Base-by-base conservation (phyloP, 2,329 filamentous ascomycete species). In the Fusarium pseudocircinatum region DNA sequence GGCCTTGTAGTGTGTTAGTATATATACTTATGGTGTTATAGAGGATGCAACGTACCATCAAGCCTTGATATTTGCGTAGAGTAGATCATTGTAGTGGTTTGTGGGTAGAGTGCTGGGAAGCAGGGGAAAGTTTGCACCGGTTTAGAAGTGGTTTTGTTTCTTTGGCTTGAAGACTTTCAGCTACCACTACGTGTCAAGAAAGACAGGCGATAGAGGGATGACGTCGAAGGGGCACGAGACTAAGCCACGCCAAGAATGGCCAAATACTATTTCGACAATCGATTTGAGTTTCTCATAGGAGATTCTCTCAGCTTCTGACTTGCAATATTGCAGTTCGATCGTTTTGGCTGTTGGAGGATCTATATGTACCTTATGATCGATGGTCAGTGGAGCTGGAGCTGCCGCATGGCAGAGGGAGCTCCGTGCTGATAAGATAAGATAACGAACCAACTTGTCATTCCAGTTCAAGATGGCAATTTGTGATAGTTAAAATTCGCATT, bases 11-110 rank as follows among this genome's bases (percentile, higher is more conserved):
- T 54, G 42, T 47, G 76, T 79, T 66, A 78, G 73, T 32, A 57
- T 12, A 39, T 61, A 36, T 22, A 14, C 16, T 56, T 62, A 49
- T 28, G 47, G 34, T 40, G 30, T n/a, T 59, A 56, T 36, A 39
- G 39, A 39, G 54, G 49, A 57, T 46, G 44, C 37, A 70, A 78
- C 32, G 66, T 80, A 96, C 95, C 96, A 85, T 98, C 96, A 58
- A 98, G 89, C 83, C 96, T 90, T 75, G 94, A 93, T 85, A 99
- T 97, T 85, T 97, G 94, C 60, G 96, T 99, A 79, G 95, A 96
- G 82, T 90, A 91, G 79, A 97, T 96, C 95, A 96, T 96, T 62
- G 52, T 65, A 52, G 69, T 40, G 52, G 40, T 32, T 72, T 32
- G 30, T 40, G 24, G 49, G 49, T 40, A 22, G 24, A 24, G 26